Base-by-base conservation (phyloP, 2,329 filamentous ascomycete species). In the Incumbomyces delicatus region DNA sequence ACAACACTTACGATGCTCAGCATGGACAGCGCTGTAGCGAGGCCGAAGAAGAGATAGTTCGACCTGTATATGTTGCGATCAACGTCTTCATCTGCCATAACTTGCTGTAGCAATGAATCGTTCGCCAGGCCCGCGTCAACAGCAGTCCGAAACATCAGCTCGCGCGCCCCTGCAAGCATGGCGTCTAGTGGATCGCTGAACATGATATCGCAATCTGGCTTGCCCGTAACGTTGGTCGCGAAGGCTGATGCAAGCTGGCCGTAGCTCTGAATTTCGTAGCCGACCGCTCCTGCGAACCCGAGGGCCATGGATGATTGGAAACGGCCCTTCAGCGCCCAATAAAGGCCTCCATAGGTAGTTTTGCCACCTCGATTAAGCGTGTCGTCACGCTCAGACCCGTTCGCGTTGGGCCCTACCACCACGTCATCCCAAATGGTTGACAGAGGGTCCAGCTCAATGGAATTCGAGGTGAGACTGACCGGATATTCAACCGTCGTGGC, bases 121-220 rank as follows among this genome's bases (percentile, higher is more conserved):
- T 34, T 49, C 32, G 16, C 50, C 39, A 14, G 46, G n/a, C 16
- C 31, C 6, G 44, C 29, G 14, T 47, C 42, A 13, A 49, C 29
- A 5, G 49, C 42, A 12, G 46, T 40, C 11, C 52, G 50, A 43
- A 54, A 54, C 37, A 54, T 54, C n/a, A 54, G 14, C 16, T 53
- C 49, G 4, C 52, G 40, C 4, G 37, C 35, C 6, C 42, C 37
- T 2, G 29, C 39, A 10, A 54, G 41, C n/a, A 54, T 34, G 18
- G 50, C 50, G 13, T 30, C 31, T 2, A 48, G 41, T 6, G 52
- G 50, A 43, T 54, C 40, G 11, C 13, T 44, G 18, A 50, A 54
- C 22, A 8, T 27, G 4, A 27, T 27, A 8, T 27, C 22, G 22
- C 22, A 27, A 27, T 27, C 8, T 27, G 22, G 22, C 22, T 8